These are phyloP conservation scores for Mycosphaerella sp. DNA, from an alignment of 2,329 filamentous ascomycete genomes.

Conservation along the genomic window DNA sequence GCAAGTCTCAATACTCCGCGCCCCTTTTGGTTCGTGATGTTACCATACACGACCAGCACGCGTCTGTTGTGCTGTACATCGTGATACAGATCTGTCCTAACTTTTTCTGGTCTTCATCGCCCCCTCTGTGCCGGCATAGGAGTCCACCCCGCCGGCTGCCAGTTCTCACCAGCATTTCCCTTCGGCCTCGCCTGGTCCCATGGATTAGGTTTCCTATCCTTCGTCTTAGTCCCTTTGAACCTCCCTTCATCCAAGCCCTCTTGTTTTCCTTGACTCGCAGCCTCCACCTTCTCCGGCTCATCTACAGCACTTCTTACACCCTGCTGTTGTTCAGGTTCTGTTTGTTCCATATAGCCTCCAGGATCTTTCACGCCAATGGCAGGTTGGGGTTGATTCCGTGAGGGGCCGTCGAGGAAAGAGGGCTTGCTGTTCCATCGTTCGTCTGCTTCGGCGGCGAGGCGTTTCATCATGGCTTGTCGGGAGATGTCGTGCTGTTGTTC, in stretches of 20 bases:
- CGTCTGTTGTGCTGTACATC: too few relatives aligned
- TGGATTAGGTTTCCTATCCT: constrained; percentile 31
- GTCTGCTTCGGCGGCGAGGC: constrained; percentile 54
- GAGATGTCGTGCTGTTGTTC: constrained; percentile 54
- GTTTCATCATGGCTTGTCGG: constrained; percentile 53
- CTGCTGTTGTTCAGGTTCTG: constrained; percentile 29
- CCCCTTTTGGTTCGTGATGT: too few relatives aligned
- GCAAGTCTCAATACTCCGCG: too few relatives aligned
- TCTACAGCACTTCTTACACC: constrained; percentile 31
- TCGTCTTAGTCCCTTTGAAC: constrained; percentile 29
- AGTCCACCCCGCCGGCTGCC: constrained; percentile 44
- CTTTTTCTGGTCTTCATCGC: constrained; percentile 4
- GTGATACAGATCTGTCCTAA: too few relatives aligned
- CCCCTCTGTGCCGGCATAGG: constrained; percentile 36
- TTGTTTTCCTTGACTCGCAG: constrained; percentile 24
- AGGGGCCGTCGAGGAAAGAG: constrained; percentile 52
- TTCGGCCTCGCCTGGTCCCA: constrained; percentile 36
- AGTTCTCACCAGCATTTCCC: constrained; percentile 40
- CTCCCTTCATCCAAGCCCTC: constrained; percentile 31
- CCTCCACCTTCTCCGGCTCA: constrained; percentile 30
- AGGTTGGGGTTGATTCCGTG: constrained; percentile 44
- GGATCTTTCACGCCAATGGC: constrained; percentile 41
- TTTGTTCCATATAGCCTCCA: constrained; percentile 32
- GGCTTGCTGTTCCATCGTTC: constrained; percentile 55
- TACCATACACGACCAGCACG: too few relatives aligned